Percentiles rank a stretch among this genome's conserved stretches.
Evolutionary conservation across 208 protist genomes (phyloP).

Genomic region (Strigomonas oncopelti): DNA sequence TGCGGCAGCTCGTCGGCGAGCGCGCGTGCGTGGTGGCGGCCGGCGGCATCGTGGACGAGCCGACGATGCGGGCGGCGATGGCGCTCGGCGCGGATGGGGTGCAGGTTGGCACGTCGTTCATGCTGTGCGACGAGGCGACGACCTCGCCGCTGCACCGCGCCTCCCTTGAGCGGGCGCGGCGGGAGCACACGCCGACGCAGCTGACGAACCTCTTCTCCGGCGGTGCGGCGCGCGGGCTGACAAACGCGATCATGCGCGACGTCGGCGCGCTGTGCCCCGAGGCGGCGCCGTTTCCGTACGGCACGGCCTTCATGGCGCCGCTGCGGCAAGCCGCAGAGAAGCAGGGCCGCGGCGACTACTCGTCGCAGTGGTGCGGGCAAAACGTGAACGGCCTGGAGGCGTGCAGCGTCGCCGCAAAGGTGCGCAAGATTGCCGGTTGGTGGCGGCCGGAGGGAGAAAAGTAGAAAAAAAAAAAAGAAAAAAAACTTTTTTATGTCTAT

Average conservation of each 20-base stretch:
- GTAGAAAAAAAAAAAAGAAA: too few relatives aligned
- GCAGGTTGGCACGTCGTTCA: conserved; percentile 32
- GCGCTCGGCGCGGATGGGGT: conserved; percentile 32
- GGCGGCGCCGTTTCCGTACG: conserved; percentile 18
- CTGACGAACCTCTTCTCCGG: conserved; percentile 20
- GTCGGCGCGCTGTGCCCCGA: conserved; percentile 19
- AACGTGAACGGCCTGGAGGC: conserved; percentile 16
- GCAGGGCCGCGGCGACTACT: conserved; percentile 18
- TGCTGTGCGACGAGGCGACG: conserved; percentile 22
- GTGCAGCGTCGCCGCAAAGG: conserved; percentile 18
- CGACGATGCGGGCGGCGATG: conserved; percentile 21
- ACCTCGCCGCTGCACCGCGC: conserved; percentile 16
- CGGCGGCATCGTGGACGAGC: conserved; percentile 32
- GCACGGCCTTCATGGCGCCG: conserved; percentile 14
- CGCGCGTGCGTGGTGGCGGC: conserved; percentile 26
- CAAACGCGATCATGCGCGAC: conserved; percentile 21
- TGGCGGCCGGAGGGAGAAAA: too few relatives aligned
- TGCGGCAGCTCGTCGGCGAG: conserved; percentile 16
- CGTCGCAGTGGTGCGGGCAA: conserved; percentile 19
- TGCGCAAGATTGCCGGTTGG: conserved; percentile 33
- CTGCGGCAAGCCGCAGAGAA: conserved; percentile 16
- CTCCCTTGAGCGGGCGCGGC: conserved; percentile 10
- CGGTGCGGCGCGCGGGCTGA: conserved; percentile 16
- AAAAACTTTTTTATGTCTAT: too few relatives aligned
- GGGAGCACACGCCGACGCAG: background rate